phyloP scores from a whole-genome alignment of 148 eudicot genomes.

The Camellia lanceoleosa region DNA sequence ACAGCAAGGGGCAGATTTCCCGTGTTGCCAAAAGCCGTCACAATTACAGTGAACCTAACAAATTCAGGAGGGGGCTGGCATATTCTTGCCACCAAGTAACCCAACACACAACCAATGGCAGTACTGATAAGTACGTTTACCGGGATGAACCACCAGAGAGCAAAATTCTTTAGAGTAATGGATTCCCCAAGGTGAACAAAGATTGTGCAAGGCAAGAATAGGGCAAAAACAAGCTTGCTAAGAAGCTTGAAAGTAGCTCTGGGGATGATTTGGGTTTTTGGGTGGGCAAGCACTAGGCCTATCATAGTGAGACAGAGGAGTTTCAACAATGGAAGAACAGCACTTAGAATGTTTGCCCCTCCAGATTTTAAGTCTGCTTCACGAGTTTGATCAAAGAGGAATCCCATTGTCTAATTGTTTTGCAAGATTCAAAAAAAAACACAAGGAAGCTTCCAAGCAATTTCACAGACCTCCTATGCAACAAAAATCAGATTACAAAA shows the following conservation, averaged over 20 bases:
- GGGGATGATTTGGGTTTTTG: conserved; percentile 66
- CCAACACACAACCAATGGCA: conserved; percentile 53
- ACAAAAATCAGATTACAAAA: background rate
- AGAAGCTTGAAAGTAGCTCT: conserved; percentile 79
- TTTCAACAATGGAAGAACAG: conserved; percentile 67
- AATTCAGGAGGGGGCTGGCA: conserved; percentile 76
- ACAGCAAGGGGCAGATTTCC: conserved; percentile 24
- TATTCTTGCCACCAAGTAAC: conserved; percentile 56
- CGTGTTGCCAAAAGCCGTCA: conserved; percentile 39
- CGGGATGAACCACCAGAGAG: conserved; percentile 90
- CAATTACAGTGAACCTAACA: conserved; percentile 64
- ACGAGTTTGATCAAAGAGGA: conserved; percentile 12
- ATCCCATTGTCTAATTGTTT: conserved; percentile 15
- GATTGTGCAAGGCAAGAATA: conserved; percentile 80
- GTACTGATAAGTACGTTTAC: conserved; percentile 67
- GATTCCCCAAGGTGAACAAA: conserved; percentile 73
- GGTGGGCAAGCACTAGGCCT: conserved; percentile 67
- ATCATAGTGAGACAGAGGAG: conserved; percentile 55
- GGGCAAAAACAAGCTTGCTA: conserved; percentile 87
- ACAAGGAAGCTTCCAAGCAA: conserved; percentile 5
- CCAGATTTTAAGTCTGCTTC: conserved; percentile 26
- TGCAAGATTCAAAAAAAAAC: conserved; percentile 8
- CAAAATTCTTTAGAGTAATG: conserved; percentile 56
- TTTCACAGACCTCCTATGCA: background rate
- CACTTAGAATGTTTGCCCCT: conserved; percentile 33